Evolutionary conservation across 768 basidiomycete genomes (phyloP).

Genomic region (Podaxis sp.): DNA sequence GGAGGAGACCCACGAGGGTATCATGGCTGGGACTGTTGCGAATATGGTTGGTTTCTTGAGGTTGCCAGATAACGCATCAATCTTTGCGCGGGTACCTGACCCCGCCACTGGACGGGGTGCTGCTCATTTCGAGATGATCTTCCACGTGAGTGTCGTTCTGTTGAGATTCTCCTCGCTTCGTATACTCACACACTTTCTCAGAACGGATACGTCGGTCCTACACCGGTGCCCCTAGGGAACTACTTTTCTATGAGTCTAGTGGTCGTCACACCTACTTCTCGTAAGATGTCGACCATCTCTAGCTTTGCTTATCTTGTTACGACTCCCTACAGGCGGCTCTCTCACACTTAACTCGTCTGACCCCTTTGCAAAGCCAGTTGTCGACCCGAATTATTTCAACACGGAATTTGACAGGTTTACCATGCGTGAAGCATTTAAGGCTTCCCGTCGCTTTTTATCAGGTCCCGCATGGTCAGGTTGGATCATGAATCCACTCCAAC

Average conservation of each 20-base stretch:
- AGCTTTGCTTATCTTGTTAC: neutral
- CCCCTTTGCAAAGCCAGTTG: constrained; percentile 42
- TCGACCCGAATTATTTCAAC: constrained; percentile 49
- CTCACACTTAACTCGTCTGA: constrained; percentile 22
- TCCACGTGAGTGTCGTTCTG: neutral
- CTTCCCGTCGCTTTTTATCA: constrained; percentile 15
- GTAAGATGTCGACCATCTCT: constrained; percentile 12
- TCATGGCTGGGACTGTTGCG: constrained; percentile 1
- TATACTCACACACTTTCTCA: neutral
- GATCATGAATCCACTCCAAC: constrained; percentile 14
- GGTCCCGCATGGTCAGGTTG: constrained; percentile 18
- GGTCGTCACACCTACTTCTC: constrained; percentile 26
- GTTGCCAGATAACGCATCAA: constrained; percentile 2
- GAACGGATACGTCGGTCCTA: constrained; percentile 4
- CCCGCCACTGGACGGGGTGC: constrained; percentile 3
- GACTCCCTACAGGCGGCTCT: constrained; percentile 15
- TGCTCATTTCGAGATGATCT: constrained; percentile 9
- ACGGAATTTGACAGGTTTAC: constrained; percentile 35
- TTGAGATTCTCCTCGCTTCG: neutral
- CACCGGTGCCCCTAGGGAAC: constrained; percentile 16
- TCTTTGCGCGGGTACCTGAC: constrained; percentile 4
- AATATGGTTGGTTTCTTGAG: constrained; percentile 12
- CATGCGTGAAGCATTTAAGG: constrained; percentile 18
- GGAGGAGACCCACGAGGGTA: neutral
- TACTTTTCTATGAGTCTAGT: constrained; percentile 20